phyloP scores from a whole-genome alignment of 306 rosid species.

The Trifolium fragiferum region DNA sequence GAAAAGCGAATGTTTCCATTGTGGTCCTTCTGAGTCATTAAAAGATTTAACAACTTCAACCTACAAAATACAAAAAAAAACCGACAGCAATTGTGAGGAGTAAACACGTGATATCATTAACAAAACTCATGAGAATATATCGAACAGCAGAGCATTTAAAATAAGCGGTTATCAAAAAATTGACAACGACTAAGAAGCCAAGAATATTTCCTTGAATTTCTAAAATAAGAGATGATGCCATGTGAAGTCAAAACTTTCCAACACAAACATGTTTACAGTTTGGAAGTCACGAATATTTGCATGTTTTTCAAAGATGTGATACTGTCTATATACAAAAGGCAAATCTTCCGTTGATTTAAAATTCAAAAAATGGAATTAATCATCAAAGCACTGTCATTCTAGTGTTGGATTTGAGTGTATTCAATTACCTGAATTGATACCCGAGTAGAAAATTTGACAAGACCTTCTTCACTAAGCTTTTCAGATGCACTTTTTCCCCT shows the following conservation, averaged over 20 bases:
- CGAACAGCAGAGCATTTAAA: conserved; percentile 26
- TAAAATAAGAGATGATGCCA: conserved; percentile 18
- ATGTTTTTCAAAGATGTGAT: conserved; percentile 30
- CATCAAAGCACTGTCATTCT: conserved; percentile 7
- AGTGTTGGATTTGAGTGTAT: conserved; percentile 35
- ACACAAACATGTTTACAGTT: conserved; percentile 6
- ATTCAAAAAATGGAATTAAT: conserved; percentile 20
- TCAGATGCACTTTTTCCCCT: conserved; percentile 82
- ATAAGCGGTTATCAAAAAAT: conserved; percentile 9
- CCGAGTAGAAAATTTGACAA: conserved; percentile 87
- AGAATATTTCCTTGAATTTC: neutral
- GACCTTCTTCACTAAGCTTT: conserved; percentile 96
- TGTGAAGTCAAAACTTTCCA: conserved; percentile 19
- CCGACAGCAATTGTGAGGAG: conserved; percentile 40
- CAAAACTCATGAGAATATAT: conserved; percentile 3
- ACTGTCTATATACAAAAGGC: conserved; percentile 20
- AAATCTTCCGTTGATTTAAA: conserved; percentile 10
- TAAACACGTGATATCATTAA: conserved; percentile 34
- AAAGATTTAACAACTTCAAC: conserved; percentile 90
- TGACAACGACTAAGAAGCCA: conserved; percentile 6
- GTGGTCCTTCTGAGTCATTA: conserved; percentile 90
- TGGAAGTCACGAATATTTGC: conserved; percentile 17
- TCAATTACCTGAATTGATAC: conserved; percentile 85
- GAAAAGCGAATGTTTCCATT: conserved; percentile 89
- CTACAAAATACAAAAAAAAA: conserved; percentile 53